Conservation (phyloP, 2,329 filamentous ascomycete genomes). For the Paecilomyces dactylethromorphus region DNA sequence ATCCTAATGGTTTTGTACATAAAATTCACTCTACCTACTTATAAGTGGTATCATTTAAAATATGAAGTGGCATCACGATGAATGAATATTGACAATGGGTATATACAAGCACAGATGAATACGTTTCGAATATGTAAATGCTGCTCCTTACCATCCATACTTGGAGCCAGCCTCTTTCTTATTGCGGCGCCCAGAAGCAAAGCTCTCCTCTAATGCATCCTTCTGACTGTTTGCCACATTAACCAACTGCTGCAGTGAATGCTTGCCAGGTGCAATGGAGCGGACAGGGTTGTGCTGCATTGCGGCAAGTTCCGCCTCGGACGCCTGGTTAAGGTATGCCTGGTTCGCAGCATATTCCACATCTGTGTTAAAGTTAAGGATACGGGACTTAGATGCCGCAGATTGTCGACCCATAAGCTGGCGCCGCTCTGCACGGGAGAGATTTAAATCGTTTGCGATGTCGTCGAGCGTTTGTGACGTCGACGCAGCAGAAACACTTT, state of each 20-base stretch:
- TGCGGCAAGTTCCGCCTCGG: constrained; percentile 39
- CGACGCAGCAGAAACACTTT: constrained; percentile 4
- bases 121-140: neutral
- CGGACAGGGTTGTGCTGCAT: constrained; percentile 75
- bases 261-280: constrained; percentile 77
- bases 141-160: constrained; percentile 65
- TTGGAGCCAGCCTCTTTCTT: constrained; percentile 72
- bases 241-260: constrained; percentile 81
- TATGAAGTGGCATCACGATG: neutral
- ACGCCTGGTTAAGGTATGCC: constrained; percentile 63
- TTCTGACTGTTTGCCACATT: constrained; percentile 74
- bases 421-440: constrained; percentile 68
- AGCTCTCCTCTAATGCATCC: constrained; percentile 86
- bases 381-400: constrained; percentile 50
- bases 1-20: no score
- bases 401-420: constrained; percentile 73
- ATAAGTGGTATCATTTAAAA: neutral
- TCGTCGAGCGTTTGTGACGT: constrained; percentile 54
- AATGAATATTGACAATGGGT: neutral
- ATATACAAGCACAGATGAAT: neutral
- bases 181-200: constrained; percentile 72
- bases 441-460: constrained; percentile 71
- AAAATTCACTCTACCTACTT: neutral
- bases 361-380: constrained; percentile 86
- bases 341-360: constrained; percentile 83